phyloP scores from a whole-genome alignment of 352 stramenopile species.

The Phytophthora pinifolia region DNA sequence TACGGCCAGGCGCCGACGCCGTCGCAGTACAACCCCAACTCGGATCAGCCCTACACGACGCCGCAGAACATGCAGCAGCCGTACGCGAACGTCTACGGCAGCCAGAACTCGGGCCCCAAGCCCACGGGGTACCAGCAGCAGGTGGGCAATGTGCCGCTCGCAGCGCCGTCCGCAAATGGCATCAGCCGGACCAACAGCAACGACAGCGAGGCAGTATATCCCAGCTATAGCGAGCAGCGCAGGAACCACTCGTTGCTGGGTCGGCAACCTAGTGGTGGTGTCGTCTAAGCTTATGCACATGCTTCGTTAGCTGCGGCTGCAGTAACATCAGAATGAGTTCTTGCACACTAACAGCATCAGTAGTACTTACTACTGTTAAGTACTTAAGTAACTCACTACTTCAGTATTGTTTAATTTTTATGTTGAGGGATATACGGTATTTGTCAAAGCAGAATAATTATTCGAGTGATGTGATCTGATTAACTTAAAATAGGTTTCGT shows the following conservation, averaged over 20 bases:
- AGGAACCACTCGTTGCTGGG: conserved; percentile 72
- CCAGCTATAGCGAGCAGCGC: conserved; percentile 60
- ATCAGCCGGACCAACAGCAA: conserved; percentile 35
- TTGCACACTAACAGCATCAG: no score
- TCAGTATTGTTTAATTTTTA: no score
- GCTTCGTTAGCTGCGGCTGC: conserved; percentile 2
- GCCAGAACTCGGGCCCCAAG: conserved; percentile 28
- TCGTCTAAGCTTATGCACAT: conserved; percentile 44
- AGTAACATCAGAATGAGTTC: not conserved
- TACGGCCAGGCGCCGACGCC: conserved; percentile 40
- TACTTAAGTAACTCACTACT: no score
- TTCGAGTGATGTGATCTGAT: no score
- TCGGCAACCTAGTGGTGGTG: conserved; percentile 59
- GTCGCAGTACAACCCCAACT: conserved; percentile 30
- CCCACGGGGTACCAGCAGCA: conserved; percentile 34
- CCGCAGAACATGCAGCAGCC: conserved; percentile 33
- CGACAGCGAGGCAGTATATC: conserved; percentile 57
- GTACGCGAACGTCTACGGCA: conserved; percentile 22
- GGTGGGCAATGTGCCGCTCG: conserved; percentile 33
- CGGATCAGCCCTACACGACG: conserved; percentile 26
- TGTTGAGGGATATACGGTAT: no score
- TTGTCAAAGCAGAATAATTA: no score
- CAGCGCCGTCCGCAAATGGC: conserved; percentile 17
- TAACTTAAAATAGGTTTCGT: no score
- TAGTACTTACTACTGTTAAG: no score